Evolutionary conservation across 2,329 filamentous ascomycete genomes (phyloP), one percentile per base, ranked within the genome.

Genomic region (Cladosporium sp.): DNA sequence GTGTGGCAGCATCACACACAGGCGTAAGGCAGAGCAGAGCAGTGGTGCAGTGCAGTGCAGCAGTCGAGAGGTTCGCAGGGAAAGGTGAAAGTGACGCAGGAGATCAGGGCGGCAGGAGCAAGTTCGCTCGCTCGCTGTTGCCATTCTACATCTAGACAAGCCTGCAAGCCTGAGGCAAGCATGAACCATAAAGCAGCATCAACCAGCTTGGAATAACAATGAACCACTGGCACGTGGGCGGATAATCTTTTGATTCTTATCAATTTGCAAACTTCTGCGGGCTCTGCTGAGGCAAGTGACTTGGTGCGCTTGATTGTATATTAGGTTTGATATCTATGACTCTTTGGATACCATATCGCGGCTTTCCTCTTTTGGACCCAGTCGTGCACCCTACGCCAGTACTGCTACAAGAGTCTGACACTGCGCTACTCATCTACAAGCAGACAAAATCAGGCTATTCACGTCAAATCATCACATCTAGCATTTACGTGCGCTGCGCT

Each of bases 1-100:
- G 16, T 53, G 61, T 26, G 28, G 33, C 50, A 63, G 61, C 61
- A 63, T 63, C 44, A 44, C 61, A 59, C 37, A 16, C 26, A 2
- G 26, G 18, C 26, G 52, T 29, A 8, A 23, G n/a, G 40, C 40
- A 46, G 40, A 44, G 12, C 18, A 40, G 37, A 44, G 37, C 18
- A 46, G 40, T 5, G n/a, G n/a, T 23, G 40, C 40, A 23, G 40
- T 26, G 23, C 23, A 26, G 23, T 26, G 23, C n/a, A 21, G 29
- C 16, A 12, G 40, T 46, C n/a, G 40, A 56, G 52, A 59, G 56
- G 28, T 18, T 7, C 26, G 49, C 26, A 31, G 33, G 10, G 61
- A 23, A 18, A 21, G n/a, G 40, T 52, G 50, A 53, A 40, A 46
- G 33, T 63, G 50, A 63, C 50, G 50, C 50, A 56, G 61, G 50